Evolutionary conservation across 2,329 filamentous ascomycete species (phyloP).

Genomic region (Trichoderma atrobrunneum): DNA sequence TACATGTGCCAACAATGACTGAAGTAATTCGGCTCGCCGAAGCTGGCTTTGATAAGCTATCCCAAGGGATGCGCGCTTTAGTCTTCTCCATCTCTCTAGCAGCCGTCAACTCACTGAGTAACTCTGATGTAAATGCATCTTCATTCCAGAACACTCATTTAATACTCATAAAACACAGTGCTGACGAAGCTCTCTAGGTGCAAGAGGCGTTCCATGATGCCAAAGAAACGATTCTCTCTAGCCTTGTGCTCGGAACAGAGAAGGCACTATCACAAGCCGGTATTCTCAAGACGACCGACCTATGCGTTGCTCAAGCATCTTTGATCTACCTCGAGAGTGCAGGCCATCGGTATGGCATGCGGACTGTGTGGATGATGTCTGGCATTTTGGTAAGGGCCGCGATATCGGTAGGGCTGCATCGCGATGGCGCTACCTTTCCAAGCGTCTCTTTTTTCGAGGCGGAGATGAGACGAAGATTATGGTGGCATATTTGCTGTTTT

Average conservation of each 20-base stretch:
- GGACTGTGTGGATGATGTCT: slow-evolving; percentile 27
- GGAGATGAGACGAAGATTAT: neutral
- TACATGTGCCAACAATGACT: slow-evolving; percentile 26
- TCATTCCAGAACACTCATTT: slow-evolving; percentile 22
- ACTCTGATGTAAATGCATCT: slow-evolving; percentile 21
- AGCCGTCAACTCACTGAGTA: slow-evolving; percentile 27
- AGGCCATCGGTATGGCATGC: slow-evolving; percentile 21
- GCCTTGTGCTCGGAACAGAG: slow-evolving; percentile 26
- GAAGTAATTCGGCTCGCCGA: slow-evolving; percentile 21
- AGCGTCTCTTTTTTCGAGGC: neutral
- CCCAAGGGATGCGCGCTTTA: slow-evolving; percentile 24
- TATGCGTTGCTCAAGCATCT: slow-evolving; percentile 27
- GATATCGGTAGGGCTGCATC: slow-evolving; percentile 24
- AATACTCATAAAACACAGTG: neutral
- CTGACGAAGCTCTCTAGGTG: neutral
- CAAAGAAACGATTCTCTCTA: slow-evolving; percentile 11
- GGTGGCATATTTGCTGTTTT: slow-evolving; percentile 8
- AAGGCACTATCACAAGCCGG: slow-evolving; percentile 26
- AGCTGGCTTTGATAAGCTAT: slow-evolving; percentile 25
- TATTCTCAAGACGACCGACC: slow-evolving; percentile 27
- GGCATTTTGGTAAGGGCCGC: slow-evolving; percentile 28
- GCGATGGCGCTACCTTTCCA: neutral
- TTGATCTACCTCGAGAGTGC: slow-evolving; percentile 29
- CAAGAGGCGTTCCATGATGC: neutral
- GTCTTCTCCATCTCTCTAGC: slow-evolving; percentile 30